Conservation (phyloP, 2,329 filamentous ascomycete genomes). For the Aspergillus unguis region DNA sequence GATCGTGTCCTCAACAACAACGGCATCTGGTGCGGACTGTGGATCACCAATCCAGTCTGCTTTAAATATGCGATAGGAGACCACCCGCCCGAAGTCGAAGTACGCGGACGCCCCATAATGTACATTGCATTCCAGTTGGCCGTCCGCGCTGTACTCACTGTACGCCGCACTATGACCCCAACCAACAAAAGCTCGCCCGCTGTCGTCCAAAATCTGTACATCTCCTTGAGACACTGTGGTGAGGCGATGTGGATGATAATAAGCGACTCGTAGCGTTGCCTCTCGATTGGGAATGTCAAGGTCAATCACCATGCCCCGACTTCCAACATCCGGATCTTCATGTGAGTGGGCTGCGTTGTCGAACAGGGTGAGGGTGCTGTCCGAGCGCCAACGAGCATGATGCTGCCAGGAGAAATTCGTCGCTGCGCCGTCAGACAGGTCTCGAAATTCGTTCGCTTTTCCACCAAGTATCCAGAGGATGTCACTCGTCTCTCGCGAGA, state of each 20-base stretch:
- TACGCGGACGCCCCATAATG: constrained; percentile 46
- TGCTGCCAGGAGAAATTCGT: constrained; percentile 30
- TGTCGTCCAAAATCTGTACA: constrained; percentile 18
- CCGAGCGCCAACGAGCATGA: constrained; percentile 28
- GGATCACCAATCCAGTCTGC: constrained; percentile 52
- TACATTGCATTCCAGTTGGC: constrained; percentile 24
- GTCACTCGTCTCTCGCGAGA: constrained; percentile 17
- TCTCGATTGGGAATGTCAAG: constrained; percentile 48
- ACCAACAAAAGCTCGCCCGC: constrained; percentile 48
- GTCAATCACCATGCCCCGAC: constrained; percentile 22
- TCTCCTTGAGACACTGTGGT: constrained; percentile 14
- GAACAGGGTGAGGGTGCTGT: constrained; percentile 22
- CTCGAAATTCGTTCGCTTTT: constrained; percentile 27
- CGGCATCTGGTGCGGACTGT: constrained; percentile 32
- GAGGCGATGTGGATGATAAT: constrained; percentile 1
- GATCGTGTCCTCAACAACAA: constrained; percentile 13
- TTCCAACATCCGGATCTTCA: constrained; percentile 12
- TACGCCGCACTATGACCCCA: constrained; percentile 52
- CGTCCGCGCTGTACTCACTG: constrained; percentile 43
- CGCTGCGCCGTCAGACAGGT: constrained; percentile 21
- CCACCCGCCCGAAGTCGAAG: constrained; percentile 46
- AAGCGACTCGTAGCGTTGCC: constrained; percentile 34
- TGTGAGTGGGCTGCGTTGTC: constrained; percentile 26
- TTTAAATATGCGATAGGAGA: constrained; percentile 58
- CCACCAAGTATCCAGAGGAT: constrained; percentile 30